Evolutionary conservation across 2,329 filamentous ascomycete genomes (phyloP).

Genomic region (Stemphylium beticola): DNA sequence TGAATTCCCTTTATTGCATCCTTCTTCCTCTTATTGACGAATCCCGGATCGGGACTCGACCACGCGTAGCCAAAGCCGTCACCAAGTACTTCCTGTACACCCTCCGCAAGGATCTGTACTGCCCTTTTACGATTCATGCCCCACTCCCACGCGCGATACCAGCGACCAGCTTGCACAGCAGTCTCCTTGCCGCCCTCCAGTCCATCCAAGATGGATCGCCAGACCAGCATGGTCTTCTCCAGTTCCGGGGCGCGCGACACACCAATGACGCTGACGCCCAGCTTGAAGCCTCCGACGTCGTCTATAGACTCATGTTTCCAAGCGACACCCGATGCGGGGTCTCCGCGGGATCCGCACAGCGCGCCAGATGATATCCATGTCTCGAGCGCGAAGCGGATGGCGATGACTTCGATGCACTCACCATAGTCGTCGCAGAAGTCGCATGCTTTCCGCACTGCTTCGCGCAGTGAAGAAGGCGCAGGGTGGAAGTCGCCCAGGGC

Average conservation of each 20-base stretch:
- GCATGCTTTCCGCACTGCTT: conserved; percentile 67
- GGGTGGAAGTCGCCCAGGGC: conserved; percentile 88
- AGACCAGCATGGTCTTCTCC: conserved; percentile 66
- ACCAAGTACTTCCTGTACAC: conserved; percentile 65
- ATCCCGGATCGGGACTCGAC: conserved; percentile 60
- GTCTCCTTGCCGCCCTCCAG: conserved; percentile 57
- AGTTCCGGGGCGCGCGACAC: conserved; percentile 66
- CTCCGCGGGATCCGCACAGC: conserved; percentile 59
- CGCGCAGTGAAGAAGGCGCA: conserved; percentile 72
- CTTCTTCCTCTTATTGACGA: conserved; percentile 45
- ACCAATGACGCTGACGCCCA: conserved; percentile 70
- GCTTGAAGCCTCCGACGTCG: conserved; percentile 55
- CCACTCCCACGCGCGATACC: conserved; percentile 60
- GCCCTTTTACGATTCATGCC: conserved; percentile 54
- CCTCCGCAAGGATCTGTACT: conserved; percentile 58
- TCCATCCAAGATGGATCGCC: conserved; percentile 59
- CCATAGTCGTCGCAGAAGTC: conserved; percentile 67
- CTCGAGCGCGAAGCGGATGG: conserved; percentile 81
- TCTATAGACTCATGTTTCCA: conserved; percentile 56
- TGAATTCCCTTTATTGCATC: conserved; percentile 4
- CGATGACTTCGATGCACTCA: conserved; percentile 80
- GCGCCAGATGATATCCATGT: conserved; percentile 61
- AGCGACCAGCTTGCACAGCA: conserved; percentile 55
- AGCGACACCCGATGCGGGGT: conserved; percentile 57
- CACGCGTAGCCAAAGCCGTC: conserved; percentile 69